Conservation (phyloP, 257 asterid genomes). For the Ligustrum vulgare region DNA sequence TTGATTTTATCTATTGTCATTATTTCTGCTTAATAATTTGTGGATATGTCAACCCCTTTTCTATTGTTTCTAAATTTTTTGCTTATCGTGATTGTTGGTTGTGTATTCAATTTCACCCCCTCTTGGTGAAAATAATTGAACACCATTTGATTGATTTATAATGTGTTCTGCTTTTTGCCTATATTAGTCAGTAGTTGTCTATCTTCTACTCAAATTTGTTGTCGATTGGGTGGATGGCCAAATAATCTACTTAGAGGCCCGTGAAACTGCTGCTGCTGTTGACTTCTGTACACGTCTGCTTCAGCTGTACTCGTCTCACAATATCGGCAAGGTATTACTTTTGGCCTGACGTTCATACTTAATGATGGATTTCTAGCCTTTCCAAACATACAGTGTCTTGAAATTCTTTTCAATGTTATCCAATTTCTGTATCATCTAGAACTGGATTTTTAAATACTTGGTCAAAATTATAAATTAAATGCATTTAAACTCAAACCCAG, state of each 20-base stretch:
- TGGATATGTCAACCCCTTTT: neutral
- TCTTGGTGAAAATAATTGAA: neutral
- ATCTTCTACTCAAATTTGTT: conserved; percentile 87
- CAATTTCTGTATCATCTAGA: neutral
- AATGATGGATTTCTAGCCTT: neutral
- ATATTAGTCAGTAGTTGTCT: conserved; percentile 71
- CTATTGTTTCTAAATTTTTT: neutral
- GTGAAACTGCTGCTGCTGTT: conserved; percentile 80
- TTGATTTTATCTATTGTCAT: neutral
- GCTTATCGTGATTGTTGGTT: neutral
- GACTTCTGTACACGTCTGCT: conserved; percentile 87
- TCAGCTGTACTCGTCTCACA: conserved; percentile 87
- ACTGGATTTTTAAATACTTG: neutral
- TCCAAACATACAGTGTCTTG: neutral
- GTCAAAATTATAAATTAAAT: neutral
- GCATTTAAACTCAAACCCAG: neutral
- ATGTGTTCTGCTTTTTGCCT: conserved; percentile 17
- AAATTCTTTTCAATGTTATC: neutral
- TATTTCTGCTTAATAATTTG: neutral
- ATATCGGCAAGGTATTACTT: conserved; percentile 84
- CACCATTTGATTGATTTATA: conserved; percentile 8
- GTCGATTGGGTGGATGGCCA: conserved; percentile 96
- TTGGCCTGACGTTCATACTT: neutral
- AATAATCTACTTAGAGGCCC: conserved; percentile 87
- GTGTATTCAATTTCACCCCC: neutral